These are phyloP conservation scores for Candida berthetii DNA, from an alignment of 805 yeast genomes.

Conservation along the genomic window DNA sequence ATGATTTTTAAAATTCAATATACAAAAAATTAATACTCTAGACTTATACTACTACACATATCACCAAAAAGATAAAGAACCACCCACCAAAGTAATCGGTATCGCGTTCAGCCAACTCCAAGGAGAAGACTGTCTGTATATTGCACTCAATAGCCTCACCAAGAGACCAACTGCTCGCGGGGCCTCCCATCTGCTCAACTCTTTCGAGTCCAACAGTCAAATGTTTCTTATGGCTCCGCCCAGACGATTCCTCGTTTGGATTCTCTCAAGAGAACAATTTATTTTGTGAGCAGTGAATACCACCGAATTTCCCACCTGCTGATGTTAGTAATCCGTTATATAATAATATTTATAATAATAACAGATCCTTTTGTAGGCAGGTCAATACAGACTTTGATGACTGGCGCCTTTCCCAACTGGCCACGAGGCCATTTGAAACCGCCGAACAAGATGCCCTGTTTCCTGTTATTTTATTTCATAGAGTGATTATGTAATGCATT, in stretches of 20 bases:
- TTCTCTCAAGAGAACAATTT: constrained; percentile 47
- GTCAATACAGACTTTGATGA: constrained; percentile 20
- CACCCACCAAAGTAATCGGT: constrained; percentile 53
- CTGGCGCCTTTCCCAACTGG: background rate
- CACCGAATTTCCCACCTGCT: constrained; percentile 62
- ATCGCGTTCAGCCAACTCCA: constrained; percentile 40
- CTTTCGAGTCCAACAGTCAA: no score
- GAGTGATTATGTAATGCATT: no score
- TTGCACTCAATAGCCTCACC: constrained; percentile 52
- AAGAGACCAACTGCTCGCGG: constrained; percentile 48
- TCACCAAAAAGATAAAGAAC: constrained; percentile 24
- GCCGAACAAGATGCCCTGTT: background rate
- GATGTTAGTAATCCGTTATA: no score
- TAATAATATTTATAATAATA: background rate
- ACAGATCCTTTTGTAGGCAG: constrained; percentile 20
- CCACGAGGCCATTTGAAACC: background rate
- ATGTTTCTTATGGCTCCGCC: constrained; percentile 49
- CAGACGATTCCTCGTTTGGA: constrained; percentile 48
- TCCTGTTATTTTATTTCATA: background rate
- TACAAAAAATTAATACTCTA: no score
- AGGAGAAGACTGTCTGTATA: constrained; percentile 43
- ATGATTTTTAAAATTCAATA: no score
- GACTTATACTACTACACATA: no score
- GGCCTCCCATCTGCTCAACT: constrained; percentile 41
- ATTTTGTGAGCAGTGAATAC: constrained; percentile 38